A percentile compares a stretch with the other conserved stretches of the same genome.
phyloP scores from a whole-genome alignment of 768 basidiomycete genomes.

The Boletus sensibilis region DNA sequence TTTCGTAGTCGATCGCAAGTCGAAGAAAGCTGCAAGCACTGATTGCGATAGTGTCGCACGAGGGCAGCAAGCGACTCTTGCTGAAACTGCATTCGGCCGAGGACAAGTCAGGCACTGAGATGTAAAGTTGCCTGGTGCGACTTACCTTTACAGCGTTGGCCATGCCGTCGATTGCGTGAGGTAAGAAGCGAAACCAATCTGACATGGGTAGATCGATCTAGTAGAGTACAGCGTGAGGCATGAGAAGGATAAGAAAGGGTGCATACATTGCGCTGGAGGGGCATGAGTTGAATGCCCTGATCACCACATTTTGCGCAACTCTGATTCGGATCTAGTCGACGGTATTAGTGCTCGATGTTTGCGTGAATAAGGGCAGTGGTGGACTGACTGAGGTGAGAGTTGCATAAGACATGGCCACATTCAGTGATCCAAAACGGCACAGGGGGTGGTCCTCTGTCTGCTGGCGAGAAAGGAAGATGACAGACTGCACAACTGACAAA shows the following conservation, averaged over 20 bases:
- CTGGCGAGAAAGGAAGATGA: slow-evolving; percentile 58
- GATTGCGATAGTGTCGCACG: slow-evolving; percentile 59
- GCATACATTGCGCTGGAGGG: slow-evolving; percentile 71
- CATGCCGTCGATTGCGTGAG: slow-evolving; percentile 58
- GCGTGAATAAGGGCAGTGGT: background rate
- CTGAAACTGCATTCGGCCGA: slow-evolving; percentile 56
- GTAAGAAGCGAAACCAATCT: slow-evolving; percentile 72
- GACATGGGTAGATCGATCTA: slow-evolving; percentile 83
- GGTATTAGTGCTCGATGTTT: background rate
- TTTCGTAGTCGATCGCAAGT: slow-evolving; percentile 34
- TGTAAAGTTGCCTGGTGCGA: too few species aligned
- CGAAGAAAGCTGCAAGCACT: slow-evolving; percentile 46
- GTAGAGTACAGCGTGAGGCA: background rate
- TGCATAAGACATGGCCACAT: slow-evolving; percentile 85
- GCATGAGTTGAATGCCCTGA: slow-evolving; percentile 62
- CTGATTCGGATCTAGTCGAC: slow-evolving; percentile 59
- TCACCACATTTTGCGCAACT: slow-evolving; percentile 71
- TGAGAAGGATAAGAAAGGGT: background rate
- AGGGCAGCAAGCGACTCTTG: slow-evolving; percentile 71
- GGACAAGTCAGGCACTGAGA: background rate
- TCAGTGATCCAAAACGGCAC: slow-evolving; percentile 88
- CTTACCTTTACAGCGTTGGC: slow-evolving; percentile 67
- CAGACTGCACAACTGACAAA: slow-evolving; percentile 73
- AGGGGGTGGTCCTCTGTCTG: slow-evolving; percentile 48
- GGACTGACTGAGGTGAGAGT: slow-evolving; percentile 73